Evolutionary conservation across 2,329 filamentous ascomycete genomes (phyloP).

Genomic region (Colletotrichum coccodes): DNA sequence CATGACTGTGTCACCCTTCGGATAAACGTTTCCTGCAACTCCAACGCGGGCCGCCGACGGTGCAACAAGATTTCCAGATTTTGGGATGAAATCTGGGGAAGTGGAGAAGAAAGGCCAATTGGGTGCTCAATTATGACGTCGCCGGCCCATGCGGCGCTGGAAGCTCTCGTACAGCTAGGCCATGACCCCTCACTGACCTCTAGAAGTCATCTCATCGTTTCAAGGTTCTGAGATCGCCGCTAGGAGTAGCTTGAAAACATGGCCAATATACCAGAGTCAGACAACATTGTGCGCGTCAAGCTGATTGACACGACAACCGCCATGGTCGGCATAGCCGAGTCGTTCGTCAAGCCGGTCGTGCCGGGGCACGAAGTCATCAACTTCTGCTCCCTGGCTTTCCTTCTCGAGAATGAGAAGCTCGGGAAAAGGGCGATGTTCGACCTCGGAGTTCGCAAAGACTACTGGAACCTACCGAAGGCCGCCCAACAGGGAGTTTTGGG

Average conservation of each 20-base stretch:
- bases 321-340: conserved; percentile 26
- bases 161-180: neutral
- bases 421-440: conserved; percentile 32
- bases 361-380: conserved; percentile 35
- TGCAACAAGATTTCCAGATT: neutral
- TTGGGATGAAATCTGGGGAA: neutral
- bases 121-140: conserved; percentile 15
- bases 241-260: neutral
- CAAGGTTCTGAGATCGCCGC: neutral
- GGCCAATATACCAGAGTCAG: conserved; percentile 22
- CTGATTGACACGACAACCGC: conserved; percentile 32
- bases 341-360: conserved; percentile 31
- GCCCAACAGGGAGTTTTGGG: conserved; percentile 11
- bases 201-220: neutral
- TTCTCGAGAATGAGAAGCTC: conserved; percentile 32
- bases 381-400: conserved; percentile 32
- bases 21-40: conserved; percentile 13
- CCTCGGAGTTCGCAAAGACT: conserved; percentile 32
- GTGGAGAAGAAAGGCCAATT: conserved; percentile 14
- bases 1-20: neutral
- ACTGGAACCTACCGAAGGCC: conserved; percentile 28
- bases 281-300: conserved; percentile 32
- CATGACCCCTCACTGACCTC: neutral
- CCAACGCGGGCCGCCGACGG: neutral
- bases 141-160: neutral